Conservation (phyloP, 2,329 filamentous ascomycete genomes). For the Neofusicoccum kwambonambiense region DNA sequence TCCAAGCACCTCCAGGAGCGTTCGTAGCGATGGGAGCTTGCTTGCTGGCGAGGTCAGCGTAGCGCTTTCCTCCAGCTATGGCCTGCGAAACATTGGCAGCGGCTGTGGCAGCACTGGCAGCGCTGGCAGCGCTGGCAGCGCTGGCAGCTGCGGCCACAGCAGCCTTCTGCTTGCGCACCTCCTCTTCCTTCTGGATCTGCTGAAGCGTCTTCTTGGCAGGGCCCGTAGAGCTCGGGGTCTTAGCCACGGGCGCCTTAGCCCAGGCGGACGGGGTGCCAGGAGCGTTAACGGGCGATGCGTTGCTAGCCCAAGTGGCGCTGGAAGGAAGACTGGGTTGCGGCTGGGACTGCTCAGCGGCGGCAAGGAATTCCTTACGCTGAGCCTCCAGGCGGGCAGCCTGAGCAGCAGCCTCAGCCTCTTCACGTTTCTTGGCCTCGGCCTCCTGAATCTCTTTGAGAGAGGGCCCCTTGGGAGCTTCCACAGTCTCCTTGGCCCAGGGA, state of each 20-base stretch:
- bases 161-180: conserved; percentile 78
- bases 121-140: conserved; percentile 44
- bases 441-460: conserved; percentile 97
- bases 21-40: conserved; percentile 46
- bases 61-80: conserved; percentile 69
- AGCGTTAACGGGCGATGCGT: conserved; percentile 66
- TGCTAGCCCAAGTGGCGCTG: conserved; percentile 83
- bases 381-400: conserved; percentile 73
- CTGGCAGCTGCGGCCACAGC: conserved; percentile 50
- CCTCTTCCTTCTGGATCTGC: conserved; percentile 96
- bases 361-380: conserved; percentile 75
- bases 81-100: conserved; percentile 18
- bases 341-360: conserved; percentile 57
- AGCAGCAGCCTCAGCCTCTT: conserved; percentile 80
- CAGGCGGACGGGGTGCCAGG: conserved; percentile 56
- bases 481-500: conserved; percentile 88
- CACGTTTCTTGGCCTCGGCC: conserved; percentile 87
- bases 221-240: conserved; percentile 42
- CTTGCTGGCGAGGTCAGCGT: conserved; percentile 92
- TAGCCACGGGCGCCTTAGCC: conserved; percentile 57
- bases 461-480: conserved; percentile 73
- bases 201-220: conserved; percentile 81
- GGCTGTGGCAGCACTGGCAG: conserved; percentile 40
- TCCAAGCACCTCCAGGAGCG: conserved; percentile 68
- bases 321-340: conserved; percentile 79